These are phyloP conservation scores for Lipomyces kockii DNA, from an alignment of 805 yeast genomes.

Conservation along the genomic window DNA sequence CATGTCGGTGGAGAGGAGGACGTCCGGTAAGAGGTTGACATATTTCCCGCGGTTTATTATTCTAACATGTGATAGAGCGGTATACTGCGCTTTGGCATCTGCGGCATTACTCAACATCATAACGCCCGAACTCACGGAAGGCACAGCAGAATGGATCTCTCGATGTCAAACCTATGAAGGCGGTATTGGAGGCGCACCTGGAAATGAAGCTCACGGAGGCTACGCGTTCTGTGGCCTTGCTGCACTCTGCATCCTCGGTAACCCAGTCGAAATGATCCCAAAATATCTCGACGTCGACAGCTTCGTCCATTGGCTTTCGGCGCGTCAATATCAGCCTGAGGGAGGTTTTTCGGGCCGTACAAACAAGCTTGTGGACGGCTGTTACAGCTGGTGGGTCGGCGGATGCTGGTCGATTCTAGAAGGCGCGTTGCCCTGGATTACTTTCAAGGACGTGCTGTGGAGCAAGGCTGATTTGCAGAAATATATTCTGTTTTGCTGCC, in stretches of 20 bases:
- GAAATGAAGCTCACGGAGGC: conserved; percentile 96
- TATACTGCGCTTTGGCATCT: conserved; percentile 80
- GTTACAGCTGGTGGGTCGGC: conserved; percentile 96
- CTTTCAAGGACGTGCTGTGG: conserved; percentile 44
- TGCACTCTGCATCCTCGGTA: conserved; percentile 55
- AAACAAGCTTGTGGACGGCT: conserved; percentile 93
- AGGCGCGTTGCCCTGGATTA: conserved; percentile 48
- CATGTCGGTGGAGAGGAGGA: conserved; percentile 82
- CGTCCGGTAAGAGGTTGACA: conserved; percentile 35
- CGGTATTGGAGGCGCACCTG: conserved; percentile 85
- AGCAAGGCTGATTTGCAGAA: conserved; percentile 59
- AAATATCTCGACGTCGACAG: conserved; percentile 53
- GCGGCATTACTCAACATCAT: conserved; percentile 68
- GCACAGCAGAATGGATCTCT: conserved; percentile 62
- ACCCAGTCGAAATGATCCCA: conserved; percentile 45
- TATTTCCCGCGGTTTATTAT: not conserved
- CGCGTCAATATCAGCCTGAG: conserved; percentile 72
- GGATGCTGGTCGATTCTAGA: conserved; percentile 71
- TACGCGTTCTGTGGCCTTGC: conserved; percentile 90
- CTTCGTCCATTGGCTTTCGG: conserved; percentile 66
- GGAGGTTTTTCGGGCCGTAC: conserved; percentile 91
- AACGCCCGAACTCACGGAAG: conserved; percentile 61
- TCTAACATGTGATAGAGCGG: conserved; percentile 61
- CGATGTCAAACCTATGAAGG: conserved; percentile 92
- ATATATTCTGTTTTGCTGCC: conserved; percentile 79